Evolutionary conservation across 1,284 basidiomycete species (phyloP), one percentile per base, ranked within the genome.

Genomic region (Puccinia novopanici): DNA sequence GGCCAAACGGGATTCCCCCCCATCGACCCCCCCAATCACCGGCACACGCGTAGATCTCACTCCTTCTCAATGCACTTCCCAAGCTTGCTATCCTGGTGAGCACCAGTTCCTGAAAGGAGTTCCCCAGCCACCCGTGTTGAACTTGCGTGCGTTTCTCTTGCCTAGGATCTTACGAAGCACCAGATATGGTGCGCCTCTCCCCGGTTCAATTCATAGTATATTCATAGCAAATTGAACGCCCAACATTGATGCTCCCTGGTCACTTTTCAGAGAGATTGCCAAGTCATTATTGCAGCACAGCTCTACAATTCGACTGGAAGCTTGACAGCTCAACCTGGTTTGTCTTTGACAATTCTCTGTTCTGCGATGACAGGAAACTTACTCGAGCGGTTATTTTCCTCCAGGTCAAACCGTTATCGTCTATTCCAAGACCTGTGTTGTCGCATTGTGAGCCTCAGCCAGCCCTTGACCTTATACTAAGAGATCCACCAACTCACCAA

Each of bases 291-390:
- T 42, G 55, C 34, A 8, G 77, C 77, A 12, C 77, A 80, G 40
- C 22, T 80, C 10, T 79, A 79, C 42, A 54, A 80, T 55, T 80
- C 77, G 10, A 73, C 57, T 73, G 77, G 77, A 27, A 72, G 68
- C 48, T 52, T 80, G 37, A 73, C 42, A 34, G 68, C 68, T 2
- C 6, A 13, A 5, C 70, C 77, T 48, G 77, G 77, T 80, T 27
- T 57, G 77, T 73, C 12, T 34, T 34, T 8, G 45, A 45, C 8
- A 45, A 45, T 45, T 15, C 45, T 45, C 45, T 8, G 10, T 4
- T 19, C 34, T n/a, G n/a, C n/a, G n/a, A n/a, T n/a, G n/a, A n/a
- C n/a, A n/a, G n/a, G n/a, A n/a, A n/a, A n/a, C 17, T 52, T 4
- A 52, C n/a, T 61, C 8, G 10, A 37, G 22, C 8, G 59, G 6